Conservation (phyloP, 768 basidiomycete species). For the Auriscalpium orientale region DNA sequence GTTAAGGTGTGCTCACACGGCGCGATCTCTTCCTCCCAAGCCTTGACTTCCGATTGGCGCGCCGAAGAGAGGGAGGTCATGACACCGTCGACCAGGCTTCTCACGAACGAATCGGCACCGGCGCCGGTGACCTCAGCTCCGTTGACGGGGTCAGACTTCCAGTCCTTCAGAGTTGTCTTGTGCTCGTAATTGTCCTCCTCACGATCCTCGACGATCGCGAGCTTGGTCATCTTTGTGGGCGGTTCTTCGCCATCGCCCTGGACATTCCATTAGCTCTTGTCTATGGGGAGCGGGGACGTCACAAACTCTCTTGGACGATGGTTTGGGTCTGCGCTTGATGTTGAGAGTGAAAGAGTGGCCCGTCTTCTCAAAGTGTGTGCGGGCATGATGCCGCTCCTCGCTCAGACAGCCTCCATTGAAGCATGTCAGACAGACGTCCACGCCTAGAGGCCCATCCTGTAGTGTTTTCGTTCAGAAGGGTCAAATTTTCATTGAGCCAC, state of each 20-base stretch:
- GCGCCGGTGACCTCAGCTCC: slow-evolving; percentile 41
- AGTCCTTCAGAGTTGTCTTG: slow-evolving; percentile 61
- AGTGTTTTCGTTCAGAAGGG: background rate
- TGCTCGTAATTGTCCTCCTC: slow-evolving; percentile 87
- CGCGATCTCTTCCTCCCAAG: slow-evolving; percentile 93
- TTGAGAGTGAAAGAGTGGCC: slow-evolving; percentile 77
- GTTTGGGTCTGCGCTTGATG: slow-evolving; percentile 65
- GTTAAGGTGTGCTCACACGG: slow-evolving; percentile 77
- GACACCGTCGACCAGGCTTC: slow-evolving; percentile 52
- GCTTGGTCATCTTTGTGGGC: slow-evolving; percentile 81
- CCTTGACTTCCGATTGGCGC: slow-evolving; percentile 89
- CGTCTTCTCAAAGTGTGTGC: slow-evolving; percentile 61
- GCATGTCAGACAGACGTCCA: slow-evolving; percentile 87
- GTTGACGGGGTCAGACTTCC: slow-evolving; percentile 52
- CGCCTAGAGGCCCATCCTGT: slow-evolving; percentile 68
- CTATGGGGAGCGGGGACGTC: no score
- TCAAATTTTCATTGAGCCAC: background rate
- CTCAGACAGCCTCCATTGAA: slow-evolving; percentile 89
- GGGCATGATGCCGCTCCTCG: slow-evolving; percentile 59
- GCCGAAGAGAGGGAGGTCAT: slow-evolving; percentile 83
- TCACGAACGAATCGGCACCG: slow-evolving; percentile 34
- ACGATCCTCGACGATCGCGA: slow-evolving; percentile 79
- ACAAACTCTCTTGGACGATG: slow-evolving; percentile 58
- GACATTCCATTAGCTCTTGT: background rate
- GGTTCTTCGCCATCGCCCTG: slow-evolving; percentile 75